Evolutionary conservation across 1,139 yeast genomes (phyloP).

Genomic region (Magnusiomyces sp.): DNA sequence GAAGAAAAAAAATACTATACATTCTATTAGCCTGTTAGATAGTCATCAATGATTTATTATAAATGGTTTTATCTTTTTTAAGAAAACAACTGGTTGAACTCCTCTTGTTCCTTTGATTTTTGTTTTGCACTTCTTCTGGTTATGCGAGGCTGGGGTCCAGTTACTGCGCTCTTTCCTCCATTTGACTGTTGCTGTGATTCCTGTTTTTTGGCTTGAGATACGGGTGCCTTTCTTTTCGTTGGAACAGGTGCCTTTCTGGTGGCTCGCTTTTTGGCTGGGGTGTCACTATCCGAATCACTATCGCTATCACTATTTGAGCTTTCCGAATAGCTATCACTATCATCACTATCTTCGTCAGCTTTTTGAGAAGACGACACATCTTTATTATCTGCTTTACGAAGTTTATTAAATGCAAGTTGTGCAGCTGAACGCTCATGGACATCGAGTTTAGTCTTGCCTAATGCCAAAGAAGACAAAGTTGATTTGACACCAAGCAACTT

Average conservation of each 20-base stretch:
- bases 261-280: background rate
- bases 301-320: background rate
- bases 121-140: background rate
- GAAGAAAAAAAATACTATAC: no score
- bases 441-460: background rate
- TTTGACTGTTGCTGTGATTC: background rate
- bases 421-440: background rate
- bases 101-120: background rate
- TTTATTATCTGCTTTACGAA: background rate
- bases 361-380: background rate
- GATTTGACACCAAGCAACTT: background rate
- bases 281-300: background rate
- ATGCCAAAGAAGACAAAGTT: background rate
- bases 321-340: background rate
- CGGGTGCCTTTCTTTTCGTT: background rate
- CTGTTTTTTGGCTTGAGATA: background rate
- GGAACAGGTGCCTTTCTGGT: background rate
- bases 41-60: background rate
- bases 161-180: background rate
- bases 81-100: background rate
- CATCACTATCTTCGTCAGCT: background rate
- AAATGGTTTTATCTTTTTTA: background rate
- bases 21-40: background rate
- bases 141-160: background rate
- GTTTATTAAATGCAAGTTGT: background rate